These are phyloP conservation scores for Dictyostelium citrinum DNA, from an alignment of 78 protist species.

Conservation along the genomic window DNA sequence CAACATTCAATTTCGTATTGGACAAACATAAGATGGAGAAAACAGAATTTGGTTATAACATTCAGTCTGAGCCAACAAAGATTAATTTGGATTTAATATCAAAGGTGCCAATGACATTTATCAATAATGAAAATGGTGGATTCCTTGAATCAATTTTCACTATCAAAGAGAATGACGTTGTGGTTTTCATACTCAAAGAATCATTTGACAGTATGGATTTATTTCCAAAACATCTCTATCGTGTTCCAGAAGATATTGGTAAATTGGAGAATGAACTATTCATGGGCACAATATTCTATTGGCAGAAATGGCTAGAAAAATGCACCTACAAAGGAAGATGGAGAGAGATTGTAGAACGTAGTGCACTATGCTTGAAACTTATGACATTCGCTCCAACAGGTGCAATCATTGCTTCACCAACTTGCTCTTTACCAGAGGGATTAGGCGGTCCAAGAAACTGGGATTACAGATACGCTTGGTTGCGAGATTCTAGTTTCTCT, in stretches of 20 bases:
- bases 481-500: conserved; percentile 69
- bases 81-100: conserved; percentile 20
- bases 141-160: not conserved
- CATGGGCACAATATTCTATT: conserved; percentile 39
- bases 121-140: not conserved
- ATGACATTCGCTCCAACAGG: conserved; percentile 75
- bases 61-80: not conserved
- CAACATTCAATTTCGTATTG: conserved; percentile 64
- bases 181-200: conserved; percentile 26
- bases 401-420: conserved; percentile 71
- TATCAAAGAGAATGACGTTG: conserved; percentile 16
- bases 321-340: conserved; percentile 80
- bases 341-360: conserved; percentile 71
- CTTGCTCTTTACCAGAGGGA: conserved; percentile 65
- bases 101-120: not conserved
- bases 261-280: conserved; percentile 21
- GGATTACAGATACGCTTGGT: conserved; percentile 80
- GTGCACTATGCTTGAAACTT: conserved; percentile 67
- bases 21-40: conserved; percentile 6
- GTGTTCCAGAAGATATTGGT: not conserved
- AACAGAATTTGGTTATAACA: not conserved
- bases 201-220: not conserved
- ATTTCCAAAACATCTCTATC: not conserved
- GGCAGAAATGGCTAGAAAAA: conserved; percentile 76
- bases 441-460: conserved; percentile 77